Evolutionary conservation across 805 yeast genomes (phyloP).

Genomic region (Saccharomycopsis fodiens): DNA sequence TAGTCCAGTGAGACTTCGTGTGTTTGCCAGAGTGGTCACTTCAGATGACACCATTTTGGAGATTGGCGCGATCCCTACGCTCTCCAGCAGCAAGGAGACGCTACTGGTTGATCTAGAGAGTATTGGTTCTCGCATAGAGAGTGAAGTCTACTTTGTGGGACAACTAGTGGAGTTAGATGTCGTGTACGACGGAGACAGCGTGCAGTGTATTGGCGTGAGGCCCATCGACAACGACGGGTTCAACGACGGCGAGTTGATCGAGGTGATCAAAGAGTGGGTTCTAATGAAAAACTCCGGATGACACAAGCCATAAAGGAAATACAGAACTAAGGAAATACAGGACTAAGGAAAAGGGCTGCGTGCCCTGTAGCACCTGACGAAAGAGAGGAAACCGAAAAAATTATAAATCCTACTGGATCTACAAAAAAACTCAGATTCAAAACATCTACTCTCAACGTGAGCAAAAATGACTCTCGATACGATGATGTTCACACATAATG

Average conservation of each 20-base stretch:
- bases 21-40: conserved; percentile 4
- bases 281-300: background rate
- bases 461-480: too few species aligned
- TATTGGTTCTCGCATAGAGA: too few species aligned
- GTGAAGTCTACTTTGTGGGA: background rate
- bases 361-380: too few species aligned
- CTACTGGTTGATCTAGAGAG: too few species aligned
- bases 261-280: background rate
- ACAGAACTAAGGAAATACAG: too few species aligned
- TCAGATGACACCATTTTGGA: background rate
- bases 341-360: too few species aligned
- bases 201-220: conserved; percentile 3
- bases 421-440: too few species aligned
- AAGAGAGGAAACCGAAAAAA: too few species aligned
- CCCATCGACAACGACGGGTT: conserved; percentile 7
- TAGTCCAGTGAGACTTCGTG: conserved; percentile 3
- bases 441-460: too few species aligned
- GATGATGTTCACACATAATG: too few species aligned
- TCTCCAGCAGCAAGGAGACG: background rate
- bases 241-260: conserved; percentile 1
- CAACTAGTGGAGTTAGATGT: conserved; percentile 4
- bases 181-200: conserved; percentile 5
- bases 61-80: conserved; percentile 6
- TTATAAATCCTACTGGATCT: too few species aligned
- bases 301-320: background rate